Conservation (phyloP, 202 grass and related monocot species). For the Digitaria exilis region DNA sequence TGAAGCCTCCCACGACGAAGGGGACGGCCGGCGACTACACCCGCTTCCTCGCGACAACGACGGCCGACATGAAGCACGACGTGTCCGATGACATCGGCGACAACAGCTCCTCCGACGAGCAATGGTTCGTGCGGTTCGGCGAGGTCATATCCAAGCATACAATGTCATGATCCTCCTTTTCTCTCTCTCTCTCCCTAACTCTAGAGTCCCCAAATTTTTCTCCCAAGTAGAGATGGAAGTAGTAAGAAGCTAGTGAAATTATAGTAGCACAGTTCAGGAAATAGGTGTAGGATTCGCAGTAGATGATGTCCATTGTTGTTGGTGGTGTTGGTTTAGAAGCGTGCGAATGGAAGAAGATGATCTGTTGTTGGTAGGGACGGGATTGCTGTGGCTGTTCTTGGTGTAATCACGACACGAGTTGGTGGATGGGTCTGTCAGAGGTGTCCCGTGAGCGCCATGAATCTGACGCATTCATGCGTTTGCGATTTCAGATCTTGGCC, state of each 20-base stretch:
- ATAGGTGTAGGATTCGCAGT: conserved; percentile 49
- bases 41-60: conserved; percentile 48
- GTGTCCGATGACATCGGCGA: conserved; percentile 49
- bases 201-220: conserved; percentile 11
- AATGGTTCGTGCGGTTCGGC: conserved; percentile 93
- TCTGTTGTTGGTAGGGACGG: neutral
- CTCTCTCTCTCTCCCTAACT: neutral
- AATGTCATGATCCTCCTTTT: conserved; percentile 34
- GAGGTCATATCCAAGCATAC: conserved; percentile 98
- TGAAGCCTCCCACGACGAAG: conserved; percentile 46
- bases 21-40: conserved; percentile 57
- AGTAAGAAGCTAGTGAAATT: conserved; percentile 33
- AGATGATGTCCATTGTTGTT: conserved; percentile 33
- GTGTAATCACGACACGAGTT: conserved; percentile 7
- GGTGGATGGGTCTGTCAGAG: conserved; percentile 15
- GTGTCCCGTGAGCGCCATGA: conserved; percentile 49
- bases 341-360: neutral
- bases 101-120: conserved; percentile 78
- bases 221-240: conserved; percentile 39
- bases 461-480: conserved; percentile 31
- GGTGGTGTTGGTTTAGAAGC: conserved; percentile 11
- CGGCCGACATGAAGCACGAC: conserved; percentile 36
- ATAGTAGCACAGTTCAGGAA: conserved; percentile 63
- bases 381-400: conserved; percentile 7
- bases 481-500: conserved; percentile 18